Percentiles rank a stretch among this genome's conserved stretches.
These are phyloP conservation scores for Copromyces sp. DNA, from an alignment of 495 filamentous ascomycete species.

Conservation along the genomic window DNA sequence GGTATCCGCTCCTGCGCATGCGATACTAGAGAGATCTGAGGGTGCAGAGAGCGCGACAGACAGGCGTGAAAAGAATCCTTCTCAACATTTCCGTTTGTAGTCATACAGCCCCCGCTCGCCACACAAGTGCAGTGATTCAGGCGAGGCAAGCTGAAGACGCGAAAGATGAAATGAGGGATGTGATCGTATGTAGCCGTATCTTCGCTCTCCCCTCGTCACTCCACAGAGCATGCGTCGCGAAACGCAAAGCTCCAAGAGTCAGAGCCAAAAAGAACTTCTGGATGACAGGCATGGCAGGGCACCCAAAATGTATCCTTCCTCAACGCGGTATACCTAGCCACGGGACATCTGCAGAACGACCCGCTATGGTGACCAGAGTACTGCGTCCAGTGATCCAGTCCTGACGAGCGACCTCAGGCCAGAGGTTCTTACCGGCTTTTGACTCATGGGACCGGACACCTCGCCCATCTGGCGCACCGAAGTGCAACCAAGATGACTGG, in stretches of 20 bases:
- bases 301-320: constrained; percentile 10
- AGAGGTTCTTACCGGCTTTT: constrained; percentile 50
- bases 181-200: constrained; percentile 34
- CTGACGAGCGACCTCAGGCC: constrained; percentile 53
- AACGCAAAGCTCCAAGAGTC: not conserved
- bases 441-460: constrained; percentile 47
- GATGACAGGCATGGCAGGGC: constrained; percentile 21
- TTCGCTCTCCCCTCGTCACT: constrained; percentile 29
- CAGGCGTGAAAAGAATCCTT: constrained; percentile 20
- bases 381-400: constrained; percentile 45
- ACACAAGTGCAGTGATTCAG: constrained; percentile 27
- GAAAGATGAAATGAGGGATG: constrained; percentile 12
- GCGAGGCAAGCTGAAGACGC: constrained; percentile 27
- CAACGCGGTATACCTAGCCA: constrained; percentile 22
- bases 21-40: constrained; percentile 9
- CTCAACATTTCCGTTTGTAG: constrained; percentile 29
- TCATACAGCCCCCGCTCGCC: constrained; percentile 29
- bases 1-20: not conserved
- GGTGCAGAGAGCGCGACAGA: constrained; percentile 28
- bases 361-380: constrained; percentile 44
- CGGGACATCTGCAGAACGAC: constrained; percentile 34
- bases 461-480: constrained; percentile 23
- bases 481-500: constrained; percentile 26
- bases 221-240: constrained; percentile 10
- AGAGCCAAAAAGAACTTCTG: not conserved